These are phyloP conservation scores for Botrytis fragariae DNA, from an alignment of 2,329 filamentous ascomycete species.

Conservation along the genomic window DNA sequence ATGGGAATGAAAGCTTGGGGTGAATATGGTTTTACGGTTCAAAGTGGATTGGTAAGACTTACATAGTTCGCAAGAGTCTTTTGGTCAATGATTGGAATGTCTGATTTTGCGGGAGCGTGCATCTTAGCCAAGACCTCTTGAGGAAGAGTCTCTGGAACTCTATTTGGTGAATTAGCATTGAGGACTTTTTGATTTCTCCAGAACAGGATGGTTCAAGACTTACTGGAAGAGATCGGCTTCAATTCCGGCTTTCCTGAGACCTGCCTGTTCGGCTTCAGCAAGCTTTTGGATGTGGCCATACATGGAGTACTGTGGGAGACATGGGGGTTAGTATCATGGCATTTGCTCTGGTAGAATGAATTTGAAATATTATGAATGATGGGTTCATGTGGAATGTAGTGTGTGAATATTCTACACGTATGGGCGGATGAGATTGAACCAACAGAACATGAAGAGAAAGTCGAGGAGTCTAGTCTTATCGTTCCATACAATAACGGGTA, in stretches of 20 bases:
- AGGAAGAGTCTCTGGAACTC: slow-evolving; percentile 78
- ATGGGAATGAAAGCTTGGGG: not conserved
- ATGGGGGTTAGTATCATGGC: slow-evolving; percentile 4
- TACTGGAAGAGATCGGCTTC: slow-evolving; percentile 65
- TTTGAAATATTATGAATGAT: not conserved
- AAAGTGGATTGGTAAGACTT: not conserved
- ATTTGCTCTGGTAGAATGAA: not conserved
- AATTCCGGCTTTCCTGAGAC: slow-evolving; percentile 85
- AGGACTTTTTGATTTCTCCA: not conserved
- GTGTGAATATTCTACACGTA: too few species aligned
- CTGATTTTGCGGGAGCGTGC: slow-evolving; percentile 77
- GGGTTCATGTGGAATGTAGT: not conserved
- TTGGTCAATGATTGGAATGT: slow-evolving; percentile 62
- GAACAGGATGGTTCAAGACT: slow-evolving; percentile 11
- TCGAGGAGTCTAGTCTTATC: too few species aligned
- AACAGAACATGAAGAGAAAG: not conserved
- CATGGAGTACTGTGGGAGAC: slow-evolving; percentile 71
- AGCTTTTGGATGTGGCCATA: slow-evolving; percentile 86
- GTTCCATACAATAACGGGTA: not conserved
- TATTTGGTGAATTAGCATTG: not conserved
- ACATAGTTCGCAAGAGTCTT: slow-evolving; percentile 62
- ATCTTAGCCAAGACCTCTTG: slow-evolving; percentile 85
- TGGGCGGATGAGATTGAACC: not conserved
- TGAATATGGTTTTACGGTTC: not conserved
- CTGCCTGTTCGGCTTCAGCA: slow-evolving; percentile 86